These are phyloP conservation scores for Calocera viscosa DNA, from an alignment of 768 basidiomycete species.

Conservation along the genomic window DNA sequence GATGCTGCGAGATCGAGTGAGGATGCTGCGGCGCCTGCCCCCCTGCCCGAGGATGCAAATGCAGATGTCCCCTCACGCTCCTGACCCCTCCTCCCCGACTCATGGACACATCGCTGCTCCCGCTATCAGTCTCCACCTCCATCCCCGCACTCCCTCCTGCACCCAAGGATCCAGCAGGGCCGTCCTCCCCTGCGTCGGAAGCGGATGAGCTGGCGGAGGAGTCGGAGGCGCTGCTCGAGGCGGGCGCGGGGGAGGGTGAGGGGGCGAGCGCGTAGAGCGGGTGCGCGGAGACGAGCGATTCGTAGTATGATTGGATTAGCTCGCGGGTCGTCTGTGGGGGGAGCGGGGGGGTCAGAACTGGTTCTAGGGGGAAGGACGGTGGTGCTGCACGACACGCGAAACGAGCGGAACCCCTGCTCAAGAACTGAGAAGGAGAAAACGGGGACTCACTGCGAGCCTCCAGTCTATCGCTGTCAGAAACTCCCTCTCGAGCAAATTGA, in stretches of 20 bases:
- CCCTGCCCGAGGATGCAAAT: neutral
- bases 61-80: neutral
- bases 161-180: too few relatives aligned
- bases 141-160: neutral
- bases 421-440: neutral
- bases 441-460: conserved; percentile 66
- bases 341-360: conserved; percentile 6
- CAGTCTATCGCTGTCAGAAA: conserved; percentile 87
- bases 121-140: neutral
- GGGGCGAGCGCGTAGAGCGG: conserved; percentile 14
- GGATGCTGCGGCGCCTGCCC: neutral
- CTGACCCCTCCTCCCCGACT: neutral
- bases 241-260: neutral
- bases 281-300: conserved; percentile 82
- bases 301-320: conserved; percentile 83
- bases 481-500: conserved; percentile 90
- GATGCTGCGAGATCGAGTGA: neutral
- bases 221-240: neutral
- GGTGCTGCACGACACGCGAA: neutral
- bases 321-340: conserved; percentile 69
- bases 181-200: neutral
- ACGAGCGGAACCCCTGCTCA: too few relatives aligned
- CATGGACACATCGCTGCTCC: neutral
- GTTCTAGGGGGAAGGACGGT: conserved; percentile 2
- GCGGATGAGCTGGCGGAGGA: neutral